A percentile compares a stretch with the other conserved stretches of the same genome.
phyloP scores from a whole-genome alignment of 306 rosid species.

The Urtica urens region DNA sequence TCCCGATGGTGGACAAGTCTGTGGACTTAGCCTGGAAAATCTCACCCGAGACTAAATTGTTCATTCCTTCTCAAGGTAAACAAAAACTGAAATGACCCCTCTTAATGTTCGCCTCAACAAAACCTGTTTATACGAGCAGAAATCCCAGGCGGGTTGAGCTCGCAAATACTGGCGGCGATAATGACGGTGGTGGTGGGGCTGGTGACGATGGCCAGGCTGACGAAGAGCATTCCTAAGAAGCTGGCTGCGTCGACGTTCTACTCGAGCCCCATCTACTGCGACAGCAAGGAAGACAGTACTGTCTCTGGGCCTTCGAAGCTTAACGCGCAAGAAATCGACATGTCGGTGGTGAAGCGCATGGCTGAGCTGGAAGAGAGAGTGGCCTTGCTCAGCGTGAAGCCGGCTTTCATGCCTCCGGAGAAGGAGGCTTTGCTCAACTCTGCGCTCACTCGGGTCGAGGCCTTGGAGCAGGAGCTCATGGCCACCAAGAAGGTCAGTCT shows the following conservation, averaged over 20 bases:
- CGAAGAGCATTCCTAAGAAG: constrained; percentile 63
- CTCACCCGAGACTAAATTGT: constrained; percentile 7
- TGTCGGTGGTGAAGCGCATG: constrained; percentile 73
- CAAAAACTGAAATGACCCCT: background rate
- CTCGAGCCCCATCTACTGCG: constrained; percentile 35
- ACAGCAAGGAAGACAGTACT: constrained; percentile 17
- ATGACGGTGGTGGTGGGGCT: constrained; percentile 77
- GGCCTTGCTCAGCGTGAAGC: constrained; percentile 29
- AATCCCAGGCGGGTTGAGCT: constrained; percentile 38
- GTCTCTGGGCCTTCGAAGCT: constrained; percentile 14
- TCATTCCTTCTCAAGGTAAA: constrained; percentile 37
- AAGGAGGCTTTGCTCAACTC: constrained; percentile 58
- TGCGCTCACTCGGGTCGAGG: constrained; percentile 41
- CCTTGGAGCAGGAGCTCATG: constrained; percentile 51
- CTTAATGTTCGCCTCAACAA: no score
- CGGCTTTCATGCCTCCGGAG: constrained; percentile 45
- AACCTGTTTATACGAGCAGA: no score
- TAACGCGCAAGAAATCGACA: constrained; percentile 24
- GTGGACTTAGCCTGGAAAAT: constrained; percentile 25
- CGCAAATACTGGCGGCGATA: constrained; percentile 46
- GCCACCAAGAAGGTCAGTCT: constrained; percentile 76
- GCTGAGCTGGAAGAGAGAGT: constrained; percentile 66
- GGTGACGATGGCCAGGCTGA: constrained; percentile 60
- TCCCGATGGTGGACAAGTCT: constrained; percentile 28
- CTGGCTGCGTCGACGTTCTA: constrained; percentile 67